Evolutionary conservation across 1,284 basidiomycete genomes (phyloP), one percentile per base, ranked within the genome.

Genomic region (Pterula multifida): DNA sequence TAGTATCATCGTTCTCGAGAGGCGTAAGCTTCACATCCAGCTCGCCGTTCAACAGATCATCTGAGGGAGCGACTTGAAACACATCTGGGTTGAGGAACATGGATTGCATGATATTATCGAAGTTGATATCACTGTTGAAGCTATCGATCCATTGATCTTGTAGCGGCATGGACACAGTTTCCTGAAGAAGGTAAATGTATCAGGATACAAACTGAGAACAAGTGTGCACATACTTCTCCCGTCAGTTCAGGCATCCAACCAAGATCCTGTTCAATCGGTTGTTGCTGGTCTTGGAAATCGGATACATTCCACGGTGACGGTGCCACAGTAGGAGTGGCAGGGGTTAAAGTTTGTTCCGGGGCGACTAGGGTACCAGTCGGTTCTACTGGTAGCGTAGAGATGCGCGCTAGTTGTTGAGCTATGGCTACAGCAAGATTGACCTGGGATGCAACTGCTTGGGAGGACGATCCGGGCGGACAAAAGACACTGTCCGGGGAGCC

Each of bases 401-500:
- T 55, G 53, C 3, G 39, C 44, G 22, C 3, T n/a, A 22, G 46
- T 1, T 19, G 53, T 2, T 44, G 36, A 23, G 48, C 47, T 6
- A 57, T 48, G 32, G 58, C 60, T 3, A 39, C 19, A 13, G 53
- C 51, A 11, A 35, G 32, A 35, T n/a, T 35, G 32, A n/a, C n/a
- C 11, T 35, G 32, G 32, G 32, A 35, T 35, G 32, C n/a, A n/a
- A n/a, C 32, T 9, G 32, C 9, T 11, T 35, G 32, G 32, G 32
- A 35, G 32, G 32, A n/a, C n/a, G n/a, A n/a, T 35, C 9, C 32
- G 32, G 2, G 49, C 4, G 1, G 45, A 47, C 15, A 47, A 28
- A 3, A 13, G 45, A 25, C 3, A 47, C 49, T 53, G 19, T 47
- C 52, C 1, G 67, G 65, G 0, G 73, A 71, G 3, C 66, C 58